Evolutionary conservation across 495 filamentous ascomycete genomes (phyloP).

Genomic region (Podospora australis): DNA sequence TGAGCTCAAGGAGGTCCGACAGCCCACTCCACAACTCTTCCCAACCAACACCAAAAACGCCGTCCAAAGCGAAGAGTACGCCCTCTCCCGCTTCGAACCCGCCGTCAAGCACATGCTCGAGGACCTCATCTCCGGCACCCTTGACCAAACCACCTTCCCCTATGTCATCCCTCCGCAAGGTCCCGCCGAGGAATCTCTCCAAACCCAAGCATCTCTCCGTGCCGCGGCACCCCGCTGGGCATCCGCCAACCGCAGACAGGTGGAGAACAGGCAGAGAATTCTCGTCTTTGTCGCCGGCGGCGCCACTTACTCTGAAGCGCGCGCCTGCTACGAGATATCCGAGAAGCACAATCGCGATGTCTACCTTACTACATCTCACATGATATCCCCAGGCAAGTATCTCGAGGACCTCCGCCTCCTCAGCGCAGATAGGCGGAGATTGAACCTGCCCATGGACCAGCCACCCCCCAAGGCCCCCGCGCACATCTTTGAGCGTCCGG

Average conservation of each 20-base stretch:
- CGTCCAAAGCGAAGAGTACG: constrained; percentile 53
- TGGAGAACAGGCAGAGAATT: constrained; percentile 81
- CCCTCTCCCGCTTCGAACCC: constrained; percentile 62
- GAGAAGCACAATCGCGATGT: constrained; percentile 65
- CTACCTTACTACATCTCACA: constrained; percentile 87
- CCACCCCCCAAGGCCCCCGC: constrained; percentile 75
- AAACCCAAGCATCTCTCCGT: constrained; percentile 68
- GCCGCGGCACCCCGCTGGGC: constrained; percentile 93
- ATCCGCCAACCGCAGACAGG: constrained; percentile 62
- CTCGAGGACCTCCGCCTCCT: constrained; percentile 76
- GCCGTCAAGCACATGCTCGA: constrained; percentile 77
- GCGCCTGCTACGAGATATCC: constrained; percentile 83
- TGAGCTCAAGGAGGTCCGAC: constrained; percentile 67
- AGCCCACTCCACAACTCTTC: constrained; percentile 60
- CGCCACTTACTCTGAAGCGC: constrained; percentile 83
- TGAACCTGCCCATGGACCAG: constrained; percentile 75
- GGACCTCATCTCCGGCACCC: constrained; percentile 53
- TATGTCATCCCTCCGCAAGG: constrained; percentile 64
- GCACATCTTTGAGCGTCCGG: constrained; percentile 78
- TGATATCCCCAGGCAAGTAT: constrained; percentile 76
- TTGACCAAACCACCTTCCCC: constrained; percentile 71
- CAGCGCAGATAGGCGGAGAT: constrained; percentile 60
- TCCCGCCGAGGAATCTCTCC: constrained; percentile 47
- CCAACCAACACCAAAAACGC: constrained; percentile 50
- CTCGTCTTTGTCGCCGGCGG: constrained; percentile 96